These are phyloP conservation scores for Apiotrichum veenhuisii DNA, from an alignment of 1,284 basidiomycete species.

Conservation along the genomic window DNA sequence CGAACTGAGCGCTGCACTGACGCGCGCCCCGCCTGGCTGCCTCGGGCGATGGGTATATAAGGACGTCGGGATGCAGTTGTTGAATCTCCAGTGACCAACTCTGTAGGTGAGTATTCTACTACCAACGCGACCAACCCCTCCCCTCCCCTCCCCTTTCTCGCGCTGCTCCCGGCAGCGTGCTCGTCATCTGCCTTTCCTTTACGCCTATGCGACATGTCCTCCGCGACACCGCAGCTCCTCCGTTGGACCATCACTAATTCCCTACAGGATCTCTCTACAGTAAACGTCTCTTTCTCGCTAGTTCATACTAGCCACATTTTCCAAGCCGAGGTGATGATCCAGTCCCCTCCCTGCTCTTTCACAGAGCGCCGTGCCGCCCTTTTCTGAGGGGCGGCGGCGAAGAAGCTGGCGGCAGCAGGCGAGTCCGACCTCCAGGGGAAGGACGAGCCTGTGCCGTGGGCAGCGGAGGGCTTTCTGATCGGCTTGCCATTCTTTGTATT, in stretches of 20 bases:
- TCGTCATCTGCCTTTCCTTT: neutral
- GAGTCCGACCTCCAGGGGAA: conserved; percentile 25
- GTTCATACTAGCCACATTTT: conserved; percentile 51
- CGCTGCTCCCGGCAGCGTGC: neutral
- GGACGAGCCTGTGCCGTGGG: conserved; percentile 34
- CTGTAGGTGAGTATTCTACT: conserved; percentile 4
- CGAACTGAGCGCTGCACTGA: neutral
- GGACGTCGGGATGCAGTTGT: neutral
- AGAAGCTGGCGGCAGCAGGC: conserved; percentile 45
- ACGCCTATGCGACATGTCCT: neutral
- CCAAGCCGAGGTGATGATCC: conserved; percentile 50
- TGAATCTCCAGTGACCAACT: conserved; percentile 7
- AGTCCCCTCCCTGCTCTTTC: conserved; percentile 47
- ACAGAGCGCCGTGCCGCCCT: conserved; percentile 39
- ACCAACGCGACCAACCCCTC: neutral
- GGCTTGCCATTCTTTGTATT: conserved; percentile 23
- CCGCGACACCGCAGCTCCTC: neutral
- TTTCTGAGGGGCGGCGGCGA: conserved; percentile 31
- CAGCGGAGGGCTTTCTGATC: conserved; percentile 49
- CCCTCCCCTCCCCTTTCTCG: neutral
- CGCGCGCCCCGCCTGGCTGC: neutral
- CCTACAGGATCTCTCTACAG: conserved; percentile 48
- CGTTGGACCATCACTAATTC: neutral
- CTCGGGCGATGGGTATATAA: neutral
- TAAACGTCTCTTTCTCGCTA: conserved; percentile 46